These are phyloP conservation scores for Chaetomium tenue DNA, from an alignment of 495 filamentous ascomycete genomes.

Conservation along the genomic window DNA sequence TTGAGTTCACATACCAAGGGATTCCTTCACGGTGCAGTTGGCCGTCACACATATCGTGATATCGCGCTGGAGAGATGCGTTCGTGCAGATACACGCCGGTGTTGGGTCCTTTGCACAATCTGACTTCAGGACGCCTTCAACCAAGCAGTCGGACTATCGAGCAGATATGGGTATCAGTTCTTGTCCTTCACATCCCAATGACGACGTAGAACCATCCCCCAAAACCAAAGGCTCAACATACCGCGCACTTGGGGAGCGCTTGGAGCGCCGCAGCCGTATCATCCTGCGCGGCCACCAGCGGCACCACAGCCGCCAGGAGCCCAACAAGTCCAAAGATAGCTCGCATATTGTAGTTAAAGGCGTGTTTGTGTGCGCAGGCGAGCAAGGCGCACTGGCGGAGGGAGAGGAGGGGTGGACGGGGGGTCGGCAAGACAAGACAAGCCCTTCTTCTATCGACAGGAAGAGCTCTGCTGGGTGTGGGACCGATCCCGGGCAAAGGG, in stretches of 20 bases:
- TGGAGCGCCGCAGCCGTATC: not conserved
- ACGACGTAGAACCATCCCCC: too few relatives aligned
- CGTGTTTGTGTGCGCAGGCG: not conserved
- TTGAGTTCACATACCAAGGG: slow-evolving; percentile 2
- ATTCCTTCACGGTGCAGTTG: slow-evolving; percentile 13
- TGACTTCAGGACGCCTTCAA: slow-evolving; percentile 1
- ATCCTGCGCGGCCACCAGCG: slow-evolving; percentile 1
- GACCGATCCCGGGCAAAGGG: too few relatives aligned
- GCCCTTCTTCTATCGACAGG: too few relatives aligned
- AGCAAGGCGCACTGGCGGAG: not conserved
- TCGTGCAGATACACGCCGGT: slow-evolving; percentile 10
- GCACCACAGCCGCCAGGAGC: slow-evolving; percentile 14
- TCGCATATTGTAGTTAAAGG: slow-evolving; percentile 9
- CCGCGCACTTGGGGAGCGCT: slow-evolving; percentile 10
- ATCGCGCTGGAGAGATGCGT: slow-evolving; percentile 4
- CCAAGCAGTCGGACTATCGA: slow-evolving; percentile 2
- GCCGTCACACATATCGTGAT: slow-evolving; percentile 7
- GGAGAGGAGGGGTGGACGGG: not conserved
- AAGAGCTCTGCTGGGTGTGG: too few relatives aligned
- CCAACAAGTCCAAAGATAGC: slow-evolving; percentile 1
- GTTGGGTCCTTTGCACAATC: slow-evolving; percentile 7
- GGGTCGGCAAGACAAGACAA: too few relatives aligned
- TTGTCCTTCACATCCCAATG: not conserved
- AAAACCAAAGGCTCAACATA: not conserved
- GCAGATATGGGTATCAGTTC: not conserved